Conservation (phyloP, 2,329 filamentous ascomycete genomes). For the Truncatella angustata region DNA sequence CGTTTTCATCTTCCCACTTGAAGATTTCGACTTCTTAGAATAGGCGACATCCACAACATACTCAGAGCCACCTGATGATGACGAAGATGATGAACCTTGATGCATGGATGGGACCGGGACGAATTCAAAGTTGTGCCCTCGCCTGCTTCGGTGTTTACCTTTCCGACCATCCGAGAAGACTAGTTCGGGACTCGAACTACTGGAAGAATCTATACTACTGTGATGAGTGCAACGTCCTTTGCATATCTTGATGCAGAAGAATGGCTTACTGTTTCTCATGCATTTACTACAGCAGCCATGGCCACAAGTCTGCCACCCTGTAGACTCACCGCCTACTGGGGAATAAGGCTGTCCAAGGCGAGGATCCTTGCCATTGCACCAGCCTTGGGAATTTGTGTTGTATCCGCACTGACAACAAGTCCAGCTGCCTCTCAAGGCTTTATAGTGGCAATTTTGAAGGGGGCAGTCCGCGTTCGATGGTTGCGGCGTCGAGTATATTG, state of each 20-base stretch:
- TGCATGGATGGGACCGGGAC: conserved; percentile 19
- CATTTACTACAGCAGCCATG: conserved; percentile 54
- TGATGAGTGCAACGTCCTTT: conserved; percentile 10
- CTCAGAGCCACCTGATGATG: conserved; percentile 17
- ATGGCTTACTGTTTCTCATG: conserved; percentile 35
- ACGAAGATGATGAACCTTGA: conserved; percentile 16
- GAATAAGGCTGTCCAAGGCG: conserved; percentile 11
- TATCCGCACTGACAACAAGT: conserved; percentile 52
- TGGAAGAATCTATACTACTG: conserved; percentile 28
- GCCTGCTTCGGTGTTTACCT: conserved; percentile 30
- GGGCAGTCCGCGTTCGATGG: conserved; percentile 44
- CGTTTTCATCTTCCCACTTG: conserved; percentile 26
- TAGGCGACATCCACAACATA: conserved; percentile 20
- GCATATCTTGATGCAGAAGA: background rate
- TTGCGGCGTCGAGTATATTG: conserved; percentile 45
- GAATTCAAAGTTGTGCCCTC: conserved; percentile 21
- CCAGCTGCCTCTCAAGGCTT: conserved; percentile 48
- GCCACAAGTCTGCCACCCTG: conserved; percentile 39
- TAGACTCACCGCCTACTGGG: conserved; percentile 28
- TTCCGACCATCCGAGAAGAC: conserved; percentile 36
- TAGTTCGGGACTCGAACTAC: conserved; percentile 33
- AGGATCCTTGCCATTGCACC: conserved; percentile 43
- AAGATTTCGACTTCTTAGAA: conserved; percentile 23
- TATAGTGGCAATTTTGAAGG: conserved; percentile 50
- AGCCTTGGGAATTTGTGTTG: conserved; percentile 51